These are phyloP conservation scores for Parathielavia hyrcaniae DNA, from an alignment of 495 filamentous ascomycete genomes.

Conservation along the genomic window DNA sequence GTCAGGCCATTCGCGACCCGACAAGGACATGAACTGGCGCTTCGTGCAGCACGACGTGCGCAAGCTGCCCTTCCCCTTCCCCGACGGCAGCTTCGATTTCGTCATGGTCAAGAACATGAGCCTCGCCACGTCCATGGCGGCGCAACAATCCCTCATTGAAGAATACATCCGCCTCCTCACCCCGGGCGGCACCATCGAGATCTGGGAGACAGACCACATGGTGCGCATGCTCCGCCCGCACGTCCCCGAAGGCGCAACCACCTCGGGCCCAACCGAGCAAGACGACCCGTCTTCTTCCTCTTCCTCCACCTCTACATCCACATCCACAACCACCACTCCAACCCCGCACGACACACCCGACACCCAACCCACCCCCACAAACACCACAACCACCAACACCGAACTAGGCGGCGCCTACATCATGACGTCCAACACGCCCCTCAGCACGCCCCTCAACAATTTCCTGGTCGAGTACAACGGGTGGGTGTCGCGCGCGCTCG, in stretches of 20 bases:
- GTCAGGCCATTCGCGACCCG: constrained; percentile 26
- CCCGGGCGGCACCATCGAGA: constrained; percentile 73
- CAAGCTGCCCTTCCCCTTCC: constrained; percentile 67
- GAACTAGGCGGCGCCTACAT: constrained; percentile 60
- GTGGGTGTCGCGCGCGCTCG: constrained; percentile 72
- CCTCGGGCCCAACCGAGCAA: constrained; percentile 23
- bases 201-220: constrained; percentile 78
- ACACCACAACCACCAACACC: constrained; percentile 31
- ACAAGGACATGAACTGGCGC: constrained; percentile 74
- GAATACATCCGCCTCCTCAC: constrained; percentile 73
- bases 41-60: constrained; percentile 86
- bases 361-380: constrained; percentile 15
- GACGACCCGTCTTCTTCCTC: constrained; percentile 38
- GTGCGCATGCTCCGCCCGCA: constrained; percentile 72
- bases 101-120: constrained; percentile 85
- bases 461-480: constrained; percentile 78
- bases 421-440: constrained; percentile 76
- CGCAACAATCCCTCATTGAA: constrained; percentile 59
- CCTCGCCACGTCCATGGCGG: constrained; percentile 57
- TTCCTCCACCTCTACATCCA: too few relatives aligned
- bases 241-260: constrained; percentile 46
- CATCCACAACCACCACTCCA: constrained; percentile 37
- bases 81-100: constrained; percentile 78
- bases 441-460: constrained; percentile 68
- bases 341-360: constrained; percentile 35